phyloP scores from a whole-genome alignment of 345 rosid species.

The Crucihimalaya himalaica region DNA sequence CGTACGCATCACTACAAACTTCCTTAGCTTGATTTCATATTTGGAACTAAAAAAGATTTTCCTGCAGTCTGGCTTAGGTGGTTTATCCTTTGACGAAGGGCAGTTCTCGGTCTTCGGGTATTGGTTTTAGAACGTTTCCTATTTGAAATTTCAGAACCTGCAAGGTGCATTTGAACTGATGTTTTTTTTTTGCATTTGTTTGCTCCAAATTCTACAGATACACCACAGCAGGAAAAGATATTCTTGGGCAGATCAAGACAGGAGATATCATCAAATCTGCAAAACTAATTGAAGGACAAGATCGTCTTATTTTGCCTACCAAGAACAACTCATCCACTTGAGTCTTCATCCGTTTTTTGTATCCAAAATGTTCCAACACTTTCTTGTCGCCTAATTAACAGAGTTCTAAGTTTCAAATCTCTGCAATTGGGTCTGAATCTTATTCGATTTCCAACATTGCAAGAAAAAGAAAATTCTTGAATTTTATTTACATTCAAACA shows the following conservation, averaged over 20 bases:
- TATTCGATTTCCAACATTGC: slow-evolving; percentile 18
- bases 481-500: slow-evolving; percentile 23
- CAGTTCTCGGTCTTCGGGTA: slow-evolving; percentile 96
- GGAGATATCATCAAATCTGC: slow-evolving; percentile 78
- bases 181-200: neutral
- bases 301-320: slow-evolving; percentile 67
- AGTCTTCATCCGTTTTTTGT: slow-evolving; percentile 16
- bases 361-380: slow-evolving; percentile 2
- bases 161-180: neutral
- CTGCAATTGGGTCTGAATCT: slow-evolving; percentile 19
- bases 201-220: slow-evolving; percentile 47
- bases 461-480: neutral
- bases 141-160: neutral
- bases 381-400: slow-evolving; percentile 14
- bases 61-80: slow-evolving; percentile 79
- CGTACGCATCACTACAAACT: slow-evolving; percentile 46
- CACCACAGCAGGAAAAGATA: slow-evolving; percentile 67
- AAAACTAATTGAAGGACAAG: slow-evolving; percentile 71
- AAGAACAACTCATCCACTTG: slow-evolving; percentile 42
- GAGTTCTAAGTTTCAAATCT: slow-evolving; percentile 10
- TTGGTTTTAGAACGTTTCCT: neutral
- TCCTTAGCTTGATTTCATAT: neutral
- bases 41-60: neutral
- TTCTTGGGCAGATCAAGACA: slow-evolving; percentile 79
- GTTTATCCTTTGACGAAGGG: slow-evolving; percentile 95